phyloP scores from a whole-genome alignment of 371 early-diverging fungal species.

The Mycotypha africana region DNA sequence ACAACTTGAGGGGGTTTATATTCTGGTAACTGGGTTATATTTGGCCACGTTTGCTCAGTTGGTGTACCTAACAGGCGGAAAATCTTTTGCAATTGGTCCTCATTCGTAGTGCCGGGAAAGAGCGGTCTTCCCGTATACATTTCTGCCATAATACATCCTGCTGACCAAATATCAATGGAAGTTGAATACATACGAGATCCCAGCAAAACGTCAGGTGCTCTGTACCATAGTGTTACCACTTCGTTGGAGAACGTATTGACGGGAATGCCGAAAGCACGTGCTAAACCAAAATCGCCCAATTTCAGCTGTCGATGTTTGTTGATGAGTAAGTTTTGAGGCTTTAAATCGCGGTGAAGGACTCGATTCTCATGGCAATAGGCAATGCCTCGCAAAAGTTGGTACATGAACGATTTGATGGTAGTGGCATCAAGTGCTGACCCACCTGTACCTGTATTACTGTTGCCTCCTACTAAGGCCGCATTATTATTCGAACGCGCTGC shows the following conservation, averaged over 20 bases:
- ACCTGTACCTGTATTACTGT: no score
- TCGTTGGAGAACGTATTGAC: slow-evolving; percentile 97
- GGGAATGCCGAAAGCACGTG: slow-evolving; percentile 94
- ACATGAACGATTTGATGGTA: slow-evolving; percentile 79
- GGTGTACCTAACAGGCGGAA: slow-evolving; percentile 90
- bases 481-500: slow-evolving; percentile 45
- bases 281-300: slow-evolving; percentile 94
- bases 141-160: slow-evolving; percentile 98
- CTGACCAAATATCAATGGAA: slow-evolving; percentile 99
- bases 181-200: slow-evolving; percentile 95
- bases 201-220: slow-evolving; percentile 96
- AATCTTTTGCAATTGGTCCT: slow-evolving; percentile 88
- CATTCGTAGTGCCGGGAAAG: slow-evolving; percentile 92
- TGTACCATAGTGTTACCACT: slow-evolving; percentile 96
- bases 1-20: slow-evolving; percentile 73
- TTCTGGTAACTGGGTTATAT: slow-evolving; percentile 84
- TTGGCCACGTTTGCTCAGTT: slow-evolving; percentile 82
- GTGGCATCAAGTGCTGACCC: slow-evolving; percentile 55
- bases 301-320: slow-evolving; percentile 84
- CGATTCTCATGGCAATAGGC: slow-evolving; percentile 94
- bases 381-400: slow-evolving; percentile 84
- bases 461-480: no score
- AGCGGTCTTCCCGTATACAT: slow-evolving; percentile 92
- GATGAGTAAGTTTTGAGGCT: slow-evolving; percentile 94
- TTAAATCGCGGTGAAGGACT: slow-evolving; percentile 96